phyloP scores from a whole-genome alignment of 805 yeast genomes.

The Wickerhamia fluorescens region DNA sequence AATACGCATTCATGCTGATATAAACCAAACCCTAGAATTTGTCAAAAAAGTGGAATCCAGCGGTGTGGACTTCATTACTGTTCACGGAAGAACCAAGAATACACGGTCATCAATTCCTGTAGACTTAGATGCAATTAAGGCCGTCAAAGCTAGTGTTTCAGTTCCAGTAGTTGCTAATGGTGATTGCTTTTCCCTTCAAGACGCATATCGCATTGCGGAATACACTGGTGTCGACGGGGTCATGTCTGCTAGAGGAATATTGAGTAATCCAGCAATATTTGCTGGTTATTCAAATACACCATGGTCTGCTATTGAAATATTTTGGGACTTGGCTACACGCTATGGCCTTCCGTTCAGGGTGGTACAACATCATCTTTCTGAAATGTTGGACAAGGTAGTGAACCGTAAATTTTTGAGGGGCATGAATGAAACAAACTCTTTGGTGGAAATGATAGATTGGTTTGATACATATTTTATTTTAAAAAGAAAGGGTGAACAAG shows the following conservation, averaged over 20 bases:
- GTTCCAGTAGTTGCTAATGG: conserved; percentile 96
- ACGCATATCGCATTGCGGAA: conserved; percentile 54
- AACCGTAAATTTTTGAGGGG: conserved; percentile 31
- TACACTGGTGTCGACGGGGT: conserved; percentile 82
- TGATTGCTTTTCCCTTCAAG: conserved; percentile 71
- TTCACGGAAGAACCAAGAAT: conserved; percentile 84
- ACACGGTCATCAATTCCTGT: conserved; percentile 84
- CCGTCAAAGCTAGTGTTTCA: conserved; percentile 44
- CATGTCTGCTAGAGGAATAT: conserved; percentile 89
- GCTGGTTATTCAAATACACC: conserved; percentile 70
- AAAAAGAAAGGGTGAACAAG: conserved; percentile 58
- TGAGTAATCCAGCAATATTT: conserved; percentile 83
- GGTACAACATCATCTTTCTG: conserved; percentile 79
- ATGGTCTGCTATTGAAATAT: conserved; percentile 83
- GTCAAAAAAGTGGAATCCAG: conserved; percentile 71
- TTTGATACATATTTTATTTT: conserved; percentile 66
- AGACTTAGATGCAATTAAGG: conserved; percentile 71
- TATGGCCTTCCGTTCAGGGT: conserved; percentile 83
- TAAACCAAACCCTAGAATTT: conserved; percentile 63
- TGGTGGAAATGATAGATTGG: conserved; percentile 73
- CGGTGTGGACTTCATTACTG: conserved; percentile 91
- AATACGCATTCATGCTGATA: conserved; percentile 77
- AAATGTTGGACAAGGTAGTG: conserved; percentile 65
- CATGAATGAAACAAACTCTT: conserved; percentile 53
- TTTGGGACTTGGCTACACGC: conserved; percentile 70